Base-by-base conservation (phyloP, 73 alveolate species). In the Paramecium sonneborni region DNA sequence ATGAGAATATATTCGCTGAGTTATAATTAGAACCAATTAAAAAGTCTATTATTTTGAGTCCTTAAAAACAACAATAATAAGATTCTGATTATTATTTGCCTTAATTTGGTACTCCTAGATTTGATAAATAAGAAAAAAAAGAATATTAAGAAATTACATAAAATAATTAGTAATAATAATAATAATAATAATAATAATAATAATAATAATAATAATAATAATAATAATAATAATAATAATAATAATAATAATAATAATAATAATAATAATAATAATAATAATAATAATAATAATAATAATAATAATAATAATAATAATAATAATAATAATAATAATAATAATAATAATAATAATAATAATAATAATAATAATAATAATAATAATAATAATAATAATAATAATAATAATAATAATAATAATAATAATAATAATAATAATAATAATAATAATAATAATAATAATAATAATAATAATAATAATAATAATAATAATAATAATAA, bases 31-130 rank as follows among this genome's bases (percentile, higher is more conserved):
- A 21, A 37, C 15, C 39, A 79, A 20, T 46, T 20, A 9, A 38
- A 43, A 43, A 79, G 28, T 20, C 72, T 18, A 43, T 79, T 10
- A 44, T 41, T 8, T 14, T 34, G 15, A 38, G 76, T 12, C 90
- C 90, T 2, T 32, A 74, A 67, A 74, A 67, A 72, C 8, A 44
- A 10, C 7, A 43, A 11, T 24, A 20, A 23, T 8, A 79, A 26
- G 69, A 79, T 20, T 39, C 69, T 24, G 90, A 79, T 24, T 79
- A 79, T 79, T 20, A 43, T 43, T 46, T 79, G 18, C 90, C 90
- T 1, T 44, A 79, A 39, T 79, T 79, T 79, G 90, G 90, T 3
- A 74, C 87, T 18, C 87, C 87, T 3, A 74, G 38, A 74, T 74
- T 74, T 39, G 87, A 74, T 74, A 28, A 35, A 74, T 37, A 74